Percentiles rank a stretch among this genome's conserved stretches.
These are phyloP conservation scores for Mycosarcoma maydis DNA, from an alignment of 1,284 basidiomycete species.

Conservation along the genomic window DNA sequence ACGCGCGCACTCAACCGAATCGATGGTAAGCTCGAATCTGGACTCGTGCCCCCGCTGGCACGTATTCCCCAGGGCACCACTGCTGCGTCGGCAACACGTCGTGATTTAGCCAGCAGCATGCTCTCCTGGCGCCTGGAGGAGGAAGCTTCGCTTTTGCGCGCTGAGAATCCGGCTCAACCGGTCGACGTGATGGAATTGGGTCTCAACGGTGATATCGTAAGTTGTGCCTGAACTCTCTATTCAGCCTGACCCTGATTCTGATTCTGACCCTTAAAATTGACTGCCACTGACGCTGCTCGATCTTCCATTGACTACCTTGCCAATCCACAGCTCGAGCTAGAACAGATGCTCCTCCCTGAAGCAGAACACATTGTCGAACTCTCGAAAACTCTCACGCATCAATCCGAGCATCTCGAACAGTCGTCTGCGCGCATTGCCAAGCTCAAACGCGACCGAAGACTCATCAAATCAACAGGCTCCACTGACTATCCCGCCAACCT, in stretches of 20 bases:
- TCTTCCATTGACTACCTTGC: background rate
- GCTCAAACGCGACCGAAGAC: constrained; percentile 29
- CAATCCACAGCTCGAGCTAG: constrained; percentile 21
- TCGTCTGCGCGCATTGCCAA: constrained; percentile 6
- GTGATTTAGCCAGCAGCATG: constrained; percentile 39
- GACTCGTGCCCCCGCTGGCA: constrained; percentile 35
- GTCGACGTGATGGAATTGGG: constrained; percentile 19
- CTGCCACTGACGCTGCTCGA: background rate
- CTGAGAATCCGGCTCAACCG: constrained; percentile 1
- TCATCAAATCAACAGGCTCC: constrained; percentile 12
- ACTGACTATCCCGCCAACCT: constrained; percentile 31
- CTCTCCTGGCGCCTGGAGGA: constrained; percentile 41
- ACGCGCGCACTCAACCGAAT: constrained; percentile 32
- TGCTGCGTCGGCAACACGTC: constrained; percentile 1
- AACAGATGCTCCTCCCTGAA: constrained; percentile 41
- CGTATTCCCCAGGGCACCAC: constrained; percentile 19
- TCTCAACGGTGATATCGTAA: constrained; percentile 40
- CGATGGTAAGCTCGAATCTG: constrained; percentile 34
- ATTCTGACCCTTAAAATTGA: too few species aligned
- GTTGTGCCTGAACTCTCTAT: background rate
- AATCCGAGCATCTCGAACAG: constrained; percentile 18
- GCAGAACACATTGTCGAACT: constrained; percentile 49
- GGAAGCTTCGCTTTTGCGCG: constrained; percentile 22
- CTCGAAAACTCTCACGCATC: constrained; percentile 22
- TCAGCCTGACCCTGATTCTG: background rate